Evolutionary conservation across 116 monocot species (phyloP), one percentile per base, ranked within the genome.

Genomic region (Posidonia oceanica): DNA sequence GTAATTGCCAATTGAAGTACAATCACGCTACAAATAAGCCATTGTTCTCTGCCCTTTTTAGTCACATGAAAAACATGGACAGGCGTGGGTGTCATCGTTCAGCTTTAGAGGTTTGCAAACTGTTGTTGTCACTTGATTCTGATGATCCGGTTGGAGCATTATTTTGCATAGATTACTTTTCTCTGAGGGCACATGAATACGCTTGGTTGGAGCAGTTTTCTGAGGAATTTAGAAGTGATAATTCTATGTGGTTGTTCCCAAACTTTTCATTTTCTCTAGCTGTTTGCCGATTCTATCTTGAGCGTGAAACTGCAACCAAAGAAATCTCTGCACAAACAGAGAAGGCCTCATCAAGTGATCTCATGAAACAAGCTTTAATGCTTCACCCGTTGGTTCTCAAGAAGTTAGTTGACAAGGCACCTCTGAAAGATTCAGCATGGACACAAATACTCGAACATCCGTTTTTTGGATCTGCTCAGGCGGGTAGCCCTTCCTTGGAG

Each of bases 361-460:
- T 93, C 63, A 92, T 93, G 93, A 98, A 87, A 70, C 93, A 93
- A 74, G 98, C 98, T 0, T 80, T 98, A 68, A 85, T 98, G 93
- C 87, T 98, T 74, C 98, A 98, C 55, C 98, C 98, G 48, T 63
- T 78, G 22, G 93, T 98, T 66, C 80, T 98, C 20, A 82, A 86
- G 59, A 98, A 87, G 68, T 73, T 90, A 67, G 93, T 98, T 68
- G 80, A 59, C 2, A 98, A 93, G 81, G 83, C 93, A 65, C 90
- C 98, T 69, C 54, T 98, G 41, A 92, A 93, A 75, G 98, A 98
- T 55, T 65, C 76, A 63, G 84, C 73, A 54, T 98, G 92, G 92
- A 71, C 78, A 13, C 80, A 92, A 40, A 88, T 98, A 79, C 75
- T 98, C 1, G 84, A 83, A 15, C 71, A 78, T 75, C 73, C 82